These are phyloP conservation scores for Xylaria telfairii DNA, from an alignment of 495 filamentous ascomycete species.

Conservation along the genomic window DNA sequence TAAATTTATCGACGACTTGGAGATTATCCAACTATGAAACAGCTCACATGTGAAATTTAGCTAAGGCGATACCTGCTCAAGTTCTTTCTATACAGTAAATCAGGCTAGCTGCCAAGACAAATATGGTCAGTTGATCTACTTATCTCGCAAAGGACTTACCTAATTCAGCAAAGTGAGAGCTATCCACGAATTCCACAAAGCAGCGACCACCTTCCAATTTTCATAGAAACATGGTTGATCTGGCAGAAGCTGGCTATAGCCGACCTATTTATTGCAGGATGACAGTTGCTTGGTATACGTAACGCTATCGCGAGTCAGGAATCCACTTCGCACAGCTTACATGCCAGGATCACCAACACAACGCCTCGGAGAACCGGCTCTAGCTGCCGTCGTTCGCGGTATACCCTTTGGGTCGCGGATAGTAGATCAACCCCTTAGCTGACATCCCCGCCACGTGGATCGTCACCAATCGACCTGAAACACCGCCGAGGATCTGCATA, in stretches of 20 bases:
- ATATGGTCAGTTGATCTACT: too few relatives aligned
- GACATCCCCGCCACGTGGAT: neutral
- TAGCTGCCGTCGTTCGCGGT: constrained; percentile 3
- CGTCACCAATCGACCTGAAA: constrained; percentile 1
- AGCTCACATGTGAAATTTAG: too few relatives aligned
- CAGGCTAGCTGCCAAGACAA: too few relatives aligned
- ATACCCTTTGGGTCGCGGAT: neutral
- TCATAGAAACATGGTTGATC: neutral
- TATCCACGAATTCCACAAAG: neutral
- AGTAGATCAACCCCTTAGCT: neutral
- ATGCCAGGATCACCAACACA: neutral
- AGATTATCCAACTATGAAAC: too few relatives aligned
- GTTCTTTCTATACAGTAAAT: too few relatives aligned
- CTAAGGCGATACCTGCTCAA: too few relatives aligned
- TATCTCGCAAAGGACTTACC: neutral
- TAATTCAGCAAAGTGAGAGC: neutral
- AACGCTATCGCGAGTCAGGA: neutral
- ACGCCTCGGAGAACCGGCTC: constrained; percentile 17
- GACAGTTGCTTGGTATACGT: neutral
- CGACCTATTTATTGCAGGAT: neutral
- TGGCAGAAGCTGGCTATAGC: neutral
- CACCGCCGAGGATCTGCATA: neutral
- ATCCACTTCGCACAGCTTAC: neutral
- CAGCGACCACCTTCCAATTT: neutral
- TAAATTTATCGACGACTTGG: too few relatives aligned